Evolutionary conservation across 2,329 filamentous ascomycete species (phyloP).

Genomic region (Ceratocystis diversiconidia): DNA sequence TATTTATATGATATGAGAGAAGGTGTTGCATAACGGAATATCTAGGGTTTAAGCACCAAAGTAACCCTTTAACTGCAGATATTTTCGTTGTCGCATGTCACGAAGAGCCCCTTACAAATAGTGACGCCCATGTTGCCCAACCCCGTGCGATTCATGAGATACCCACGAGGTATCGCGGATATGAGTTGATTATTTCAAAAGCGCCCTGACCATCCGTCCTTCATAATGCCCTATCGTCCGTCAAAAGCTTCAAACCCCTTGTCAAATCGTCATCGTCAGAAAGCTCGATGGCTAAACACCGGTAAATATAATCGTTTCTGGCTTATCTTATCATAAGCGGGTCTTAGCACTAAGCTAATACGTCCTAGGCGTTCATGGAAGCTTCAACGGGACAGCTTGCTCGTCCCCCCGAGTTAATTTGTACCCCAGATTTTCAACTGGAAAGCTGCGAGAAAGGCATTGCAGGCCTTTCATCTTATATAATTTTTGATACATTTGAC

Average conservation of each 20-base stretch:
- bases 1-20: too few relatives aligned
- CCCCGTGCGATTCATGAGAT: too few relatives aligned
- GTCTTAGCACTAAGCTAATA: neutral
- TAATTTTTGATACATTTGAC: neutral
- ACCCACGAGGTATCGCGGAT: too few relatives aligned
- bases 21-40: too few relatives aligned
- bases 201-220: too few relatives aligned
- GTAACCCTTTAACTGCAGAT: too few relatives aligned
- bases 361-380: neutral
- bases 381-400: conserved; percentile 18
- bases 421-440: conserved; percentile 3
- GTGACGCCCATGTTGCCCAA: too few relatives aligned
- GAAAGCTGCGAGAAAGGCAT: neutral
- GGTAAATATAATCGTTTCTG: neutral
- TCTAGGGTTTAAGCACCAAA: too few relatives aligned
- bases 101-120: too few relatives aligned
- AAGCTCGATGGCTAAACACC: neutral
- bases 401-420: neutral
- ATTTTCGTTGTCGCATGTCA: too few relatives aligned
- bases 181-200: too few relatives aligned
- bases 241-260: neutral
- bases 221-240: too few relatives aligned
- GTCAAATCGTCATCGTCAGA: neutral
- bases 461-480: neutral
- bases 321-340: neutral